Evolutionary conservation across 768 basidiomycete species (phyloP).

Genomic region (Dentipellis sp.): DNA sequence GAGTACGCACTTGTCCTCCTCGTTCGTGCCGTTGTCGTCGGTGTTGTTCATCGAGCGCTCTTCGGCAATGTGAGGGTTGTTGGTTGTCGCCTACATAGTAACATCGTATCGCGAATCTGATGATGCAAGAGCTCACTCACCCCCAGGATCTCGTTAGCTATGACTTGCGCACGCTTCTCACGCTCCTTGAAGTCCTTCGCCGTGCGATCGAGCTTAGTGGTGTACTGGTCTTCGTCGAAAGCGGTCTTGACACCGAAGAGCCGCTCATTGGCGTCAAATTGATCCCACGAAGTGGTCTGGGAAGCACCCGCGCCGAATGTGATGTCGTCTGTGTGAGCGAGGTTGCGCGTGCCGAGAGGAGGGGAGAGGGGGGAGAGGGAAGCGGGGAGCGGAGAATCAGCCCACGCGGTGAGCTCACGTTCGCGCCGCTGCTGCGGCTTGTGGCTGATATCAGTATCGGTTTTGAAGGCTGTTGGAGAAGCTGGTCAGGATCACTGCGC

Average conservation of each 20-base stretch:
- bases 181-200: slow-evolving; percentile 82
- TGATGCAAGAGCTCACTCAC: slow-evolving; percentile 34
- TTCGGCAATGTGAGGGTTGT: slow-evolving; percentile 83
- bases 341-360: slow-evolving; percentile 18
- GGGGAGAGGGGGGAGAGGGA: slow-evolving; percentile 6
- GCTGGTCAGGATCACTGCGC: neutral
- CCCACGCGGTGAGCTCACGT: slow-evolving; percentile 79
- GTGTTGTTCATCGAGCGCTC: slow-evolving; percentile 53
- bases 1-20: slow-evolving; percentile 85
- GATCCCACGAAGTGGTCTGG: slow-evolving; percentile 64
- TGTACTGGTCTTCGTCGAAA: slow-evolving; percentile 92
- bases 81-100: slow-evolving; percentile 40
- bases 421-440: slow-evolving; percentile 42
- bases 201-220: slow-evolving; percentile 82
- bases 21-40: slow-evolving; percentile 68
- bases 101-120: slow-evolving; percentile 3
- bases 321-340: slow-evolving; percentile 44
- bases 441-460: slow-evolving; percentile 68
- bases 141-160: slow-evolving; percentile 87
- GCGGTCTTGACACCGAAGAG: slow-evolving; percentile 86
- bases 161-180: slow-evolving; percentile 76
- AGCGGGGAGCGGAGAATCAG: slow-evolving; percentile 18
- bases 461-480: slow-evolving; percentile 51
- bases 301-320: slow-evolving; percentile 54
- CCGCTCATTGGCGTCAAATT: slow-evolving; percentile 88